These are phyloP conservation scores for Termitomyces sp. DNA, from an alignment of 768 basidiomycete genomes.

Conservation along the genomic window DNA sequence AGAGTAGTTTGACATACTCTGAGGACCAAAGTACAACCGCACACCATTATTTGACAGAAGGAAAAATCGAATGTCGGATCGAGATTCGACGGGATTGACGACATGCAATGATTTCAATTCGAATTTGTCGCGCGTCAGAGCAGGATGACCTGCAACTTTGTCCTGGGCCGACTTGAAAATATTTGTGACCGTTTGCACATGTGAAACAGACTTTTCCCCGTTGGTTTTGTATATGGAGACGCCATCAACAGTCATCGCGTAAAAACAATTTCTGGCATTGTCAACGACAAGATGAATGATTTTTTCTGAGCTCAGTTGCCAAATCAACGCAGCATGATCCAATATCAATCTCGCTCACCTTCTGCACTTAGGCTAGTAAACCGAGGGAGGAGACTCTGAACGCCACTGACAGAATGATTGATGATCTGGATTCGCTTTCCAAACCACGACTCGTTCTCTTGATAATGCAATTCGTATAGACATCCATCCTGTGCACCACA, in stretches of 20 bases:
- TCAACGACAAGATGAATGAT: constrained; percentile 70
- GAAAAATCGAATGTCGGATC: constrained; percentile 68
- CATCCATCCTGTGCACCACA: constrained; percentile 80
- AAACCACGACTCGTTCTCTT: constrained; percentile 90
- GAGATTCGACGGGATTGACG: constrained; percentile 63
- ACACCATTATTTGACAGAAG: constrained; percentile 81
- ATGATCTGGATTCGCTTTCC: constrained; percentile 79
- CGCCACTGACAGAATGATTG: constrained; percentile 80
- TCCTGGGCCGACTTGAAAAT: constrained; percentile 75
- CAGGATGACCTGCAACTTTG: constrained; percentile 75
- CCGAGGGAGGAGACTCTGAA: constrained; percentile 77
- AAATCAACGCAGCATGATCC: not conserved
- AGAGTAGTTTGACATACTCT: constrained; percentile 46
- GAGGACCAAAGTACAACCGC: constrained; percentile 78
- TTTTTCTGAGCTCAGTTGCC: constrained; percentile 53
- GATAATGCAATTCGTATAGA: constrained; percentile 91
- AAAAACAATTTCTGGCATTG: constrained; percentile 65
- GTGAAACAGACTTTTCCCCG: constrained; percentile 64
- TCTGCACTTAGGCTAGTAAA: constrained; percentile 61
- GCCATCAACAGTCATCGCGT: constrained; percentile 66
- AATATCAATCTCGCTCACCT: constrained; percentile 42
- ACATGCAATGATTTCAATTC: constrained; percentile 69
- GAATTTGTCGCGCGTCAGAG: constrained; percentile 67
- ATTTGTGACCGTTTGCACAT: constrained; percentile 72
- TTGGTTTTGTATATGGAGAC: constrained; percentile 66